Base-by-base conservation (phyloP, 495 filamentous ascomycete genomes). In the Talaromyces adpressus region DNA sequence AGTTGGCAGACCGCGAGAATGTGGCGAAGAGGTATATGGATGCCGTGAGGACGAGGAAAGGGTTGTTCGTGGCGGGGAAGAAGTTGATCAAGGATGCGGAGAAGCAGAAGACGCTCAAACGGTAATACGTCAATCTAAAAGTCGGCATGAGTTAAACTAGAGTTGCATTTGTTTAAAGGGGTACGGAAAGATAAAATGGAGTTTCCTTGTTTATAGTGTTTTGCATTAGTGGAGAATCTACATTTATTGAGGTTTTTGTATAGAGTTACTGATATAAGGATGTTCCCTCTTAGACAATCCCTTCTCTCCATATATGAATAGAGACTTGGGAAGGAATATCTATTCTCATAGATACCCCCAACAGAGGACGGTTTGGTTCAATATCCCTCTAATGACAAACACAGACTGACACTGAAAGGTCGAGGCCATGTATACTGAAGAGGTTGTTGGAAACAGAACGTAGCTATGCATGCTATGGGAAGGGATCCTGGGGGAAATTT, bases 21-120 rank as follows among this genome's bases (percentile, higher is more conserved):
- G 89, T 98, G 56, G 95, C 94, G 18, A 97, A 92, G 84, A 78
- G 87, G 73, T 97, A 97, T 79, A 91, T 98, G 87, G 95, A 98
- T 76, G 78, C 82, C 8, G 94, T 98, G 22, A 79, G 94, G 65
- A 78, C 72, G 62, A 77, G 91, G 63, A 98, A 98, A 84, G 94
- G 94, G 0, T 67, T 98, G 78, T 77, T 92, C 69, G 87, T 98
- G 14, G 84, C 86, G 78, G 90, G 89, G 12, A 80, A 85, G 68
- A 90, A 88, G 80, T 79, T 91, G 72, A 90, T 97, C 68, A 83
- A 75, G 36, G 88, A 92, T 84, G 94, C 93, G 23, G 91, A 97
- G 85, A 98, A 98, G 85, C 94, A 98, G 83, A 98, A 96, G 89
- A 98, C 91, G 25, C 72, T 98, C 76, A 98, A 98, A 87, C 84